Base-by-base conservation (phyloP, 2,329 filamentous ascomycete genomes). In the Conoideocrella luteorostrata region DNA sequence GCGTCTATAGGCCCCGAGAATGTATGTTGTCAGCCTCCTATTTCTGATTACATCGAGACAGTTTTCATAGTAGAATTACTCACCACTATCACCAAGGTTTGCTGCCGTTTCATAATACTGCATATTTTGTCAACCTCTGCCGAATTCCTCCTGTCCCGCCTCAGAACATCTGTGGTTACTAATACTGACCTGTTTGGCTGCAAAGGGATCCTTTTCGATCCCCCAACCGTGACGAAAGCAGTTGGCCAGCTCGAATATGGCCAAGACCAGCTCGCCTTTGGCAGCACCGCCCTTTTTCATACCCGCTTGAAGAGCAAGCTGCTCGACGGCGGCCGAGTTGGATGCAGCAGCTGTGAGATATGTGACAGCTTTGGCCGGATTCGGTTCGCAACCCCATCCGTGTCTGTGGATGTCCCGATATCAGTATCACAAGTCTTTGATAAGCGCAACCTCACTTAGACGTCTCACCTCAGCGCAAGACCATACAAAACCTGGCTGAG, bases 31-130 rank as follows among this genome's bases (percentile, higher is more conserved):
- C n/a, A n/a, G n/a, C n/a, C n/a, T n/a, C n/a, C n/a, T n/a, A n/a
- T n/a, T n/a, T n/a, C n/a, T n/a, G n/a, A n/a, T n/a, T n/a, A n/a
- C n/a, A n/a, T n/a, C n/a, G n/a, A n/a, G n/a, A n/a, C n/a, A n/a
- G n/a, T n/a, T 28, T 35, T 46, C 41, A 28, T 17, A 22, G 11
- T 15, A 44, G n/a, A 39, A 47, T 45, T 35, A 64, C 76, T 58
- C 65, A 80, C 79, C 79, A 35, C 87, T 88, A 65, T 98, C 93
- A 48, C 93, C 93, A 52, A 98, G 70, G 63, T 98, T 97, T 48
- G 93, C 93, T 22, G 93, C 93, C 9, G 91, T 96, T 68, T 97
- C 91, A 65, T 97, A 98, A 65, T 97, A 98, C 75, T 95, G 74
- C 45, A 23, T 22, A 20, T 12, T 29, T 35, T 43, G 12, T 44